These are phyloP conservation scores for Trichoderma endophyticum DNA, from an alignment of 2,329 filamentous ascomycete species.

Conservation along the genomic window DNA sequence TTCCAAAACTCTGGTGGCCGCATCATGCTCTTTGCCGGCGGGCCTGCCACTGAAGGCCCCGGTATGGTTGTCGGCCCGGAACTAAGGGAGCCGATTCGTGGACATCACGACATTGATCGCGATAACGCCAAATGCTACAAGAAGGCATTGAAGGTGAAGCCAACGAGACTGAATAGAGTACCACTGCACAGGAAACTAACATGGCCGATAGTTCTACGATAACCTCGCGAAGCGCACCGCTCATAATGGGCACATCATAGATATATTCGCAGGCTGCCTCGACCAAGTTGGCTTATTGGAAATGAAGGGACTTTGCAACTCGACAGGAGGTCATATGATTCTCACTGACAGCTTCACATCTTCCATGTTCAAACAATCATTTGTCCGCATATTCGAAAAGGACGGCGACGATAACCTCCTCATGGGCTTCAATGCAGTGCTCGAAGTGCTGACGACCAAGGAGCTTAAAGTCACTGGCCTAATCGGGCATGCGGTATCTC, in stretches of 20 bases:
- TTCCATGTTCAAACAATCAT: slow-evolving; percentile 99
- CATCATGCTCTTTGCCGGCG: slow-evolving; percentile 96
- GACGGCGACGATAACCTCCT: slow-evolving; percentile 90
- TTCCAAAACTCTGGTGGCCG: slow-evolving; percentile 94
- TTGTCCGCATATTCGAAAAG: slow-evolving; percentile 95
- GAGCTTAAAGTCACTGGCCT: slow-evolving; percentile 96
- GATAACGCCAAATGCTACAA: slow-evolving; percentile 99
- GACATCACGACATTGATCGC: slow-evolving; percentile 96
- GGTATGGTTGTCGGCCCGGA: slow-evolving; percentile 96
- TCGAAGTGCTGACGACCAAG: slow-evolving; percentile 96
- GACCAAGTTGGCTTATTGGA: slow-evolving; percentile 96
- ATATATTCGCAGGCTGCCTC: slow-evolving; percentile 95
- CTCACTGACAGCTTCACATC: slow-evolving; percentile 97
- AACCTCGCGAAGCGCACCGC: slow-evolving; percentile 88
- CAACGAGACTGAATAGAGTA: neutral
- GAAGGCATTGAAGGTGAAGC: slow-evolving; percentile 84
- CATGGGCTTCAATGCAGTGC: slow-evolving; percentile 96
- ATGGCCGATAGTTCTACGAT: slow-evolving; percentile 73
- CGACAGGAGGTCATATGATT: slow-evolving; percentile 96
- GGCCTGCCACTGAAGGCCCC: slow-evolving; percentile 90
- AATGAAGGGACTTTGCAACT: slow-evolving; percentile 97
- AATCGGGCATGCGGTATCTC: slow-evolving; percentile 91
- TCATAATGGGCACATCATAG: slow-evolving; percentile 95
- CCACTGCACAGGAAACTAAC: neutral
- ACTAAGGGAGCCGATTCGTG: slow-evolving; percentile 91